Evolutionary conservation across 768 basidiomycete species (phyloP), one percentile per base, ranked within the genome.

Genomic region (Infundibulicybe gibba): DNA sequence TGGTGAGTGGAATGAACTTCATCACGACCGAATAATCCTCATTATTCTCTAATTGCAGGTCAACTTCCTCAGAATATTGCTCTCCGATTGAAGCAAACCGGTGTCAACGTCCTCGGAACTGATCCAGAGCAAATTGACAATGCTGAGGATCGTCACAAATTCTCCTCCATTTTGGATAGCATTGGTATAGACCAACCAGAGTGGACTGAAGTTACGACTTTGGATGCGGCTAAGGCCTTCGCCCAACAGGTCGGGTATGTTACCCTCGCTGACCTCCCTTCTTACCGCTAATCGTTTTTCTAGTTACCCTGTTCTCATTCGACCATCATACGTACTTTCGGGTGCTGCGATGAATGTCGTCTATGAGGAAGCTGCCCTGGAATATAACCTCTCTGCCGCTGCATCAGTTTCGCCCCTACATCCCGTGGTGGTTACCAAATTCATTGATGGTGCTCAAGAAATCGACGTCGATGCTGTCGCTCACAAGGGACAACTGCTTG

Each of bases 321-420:
- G 97, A 35, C 97, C 97, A 3, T 98, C 95, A 0, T 98, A 98
- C 66, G 95, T 98, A 38, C 83, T 98, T 19, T 99, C 97, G 8
- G 97, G 97, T 43, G 94, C 97, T 38, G 97, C 97, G 13, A 99
- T 99, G 97, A 99, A 97, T 66, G 94, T 98, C 34, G 92, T 98
- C 16, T 88, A 87, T 61, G 92, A 97, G 62, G 93, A 95, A 64
- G 77, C 90, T 11, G 71, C 81, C 13, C 77, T 99, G 32, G 88
- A 95, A 54, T 86, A 95, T 67, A 95, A 91, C 55, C 83, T 99
- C 40, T 94, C 94, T n/a, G 93, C 93, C 16, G 97, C 97, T 12
- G 93, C 95, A 30, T 83, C 87, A 39, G 97, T 98, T 46, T 98
- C 97, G 1, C 94, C 97, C 35, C 79, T 94, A 14, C 94, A 98